Base-by-base conservation (phyloP, 345 rosid genomes). In the Euclidium syriacum region DNA sequence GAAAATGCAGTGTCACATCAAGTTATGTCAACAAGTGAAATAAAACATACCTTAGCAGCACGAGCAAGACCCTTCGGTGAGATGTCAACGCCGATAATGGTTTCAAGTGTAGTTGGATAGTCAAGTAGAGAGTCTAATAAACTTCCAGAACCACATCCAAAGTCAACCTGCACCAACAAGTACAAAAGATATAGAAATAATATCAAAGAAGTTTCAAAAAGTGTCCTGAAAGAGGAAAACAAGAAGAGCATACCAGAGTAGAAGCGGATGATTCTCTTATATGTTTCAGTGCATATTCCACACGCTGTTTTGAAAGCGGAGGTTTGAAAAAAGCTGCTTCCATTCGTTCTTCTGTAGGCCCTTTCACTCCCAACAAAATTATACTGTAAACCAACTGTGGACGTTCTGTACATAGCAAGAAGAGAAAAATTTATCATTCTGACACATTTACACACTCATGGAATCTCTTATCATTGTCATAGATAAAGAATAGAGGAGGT, bases 61-160 rank as follows among this genome's bases (percentile, higher is more conserved):
- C 86, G 95, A 47, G 76, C 65, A 60, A 94, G 96, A 75, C 90
- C 71, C 65, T 90, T 94, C 9, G 16, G 75, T 29, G 97, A 94
- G 54, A 89, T 72, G 79, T 94, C 99, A 63, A 90, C 86, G 9
- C 99, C 97, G 14, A 76, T 88, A 60, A 87, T 73, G 72, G 75
- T 81, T 74, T 81, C 77, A 65, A 92, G 78, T 15, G 95, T 67
- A 38, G 85, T 85, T 39, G 87, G 79, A 74, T 81, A 80, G 69
- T 89, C 89, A 72, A 92, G 75, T 46, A 92, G 67, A 52, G 96
- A 85, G 52, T 87, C 85, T 74, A 89, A 65, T 59, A 89, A 79
- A 74, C 98, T 89, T 70, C 98, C 98, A 33, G 98, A 82, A 53
- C 95, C 91, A 54, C 96, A 92, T 41, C 98, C 98, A 78, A 86